Percentiles rank a stretch among this genome's conserved stretches.
Evolutionary conservation across 2,329 filamentous ascomycete species (phyloP).

Genomic region (Talaromyces sp.): DNA sequence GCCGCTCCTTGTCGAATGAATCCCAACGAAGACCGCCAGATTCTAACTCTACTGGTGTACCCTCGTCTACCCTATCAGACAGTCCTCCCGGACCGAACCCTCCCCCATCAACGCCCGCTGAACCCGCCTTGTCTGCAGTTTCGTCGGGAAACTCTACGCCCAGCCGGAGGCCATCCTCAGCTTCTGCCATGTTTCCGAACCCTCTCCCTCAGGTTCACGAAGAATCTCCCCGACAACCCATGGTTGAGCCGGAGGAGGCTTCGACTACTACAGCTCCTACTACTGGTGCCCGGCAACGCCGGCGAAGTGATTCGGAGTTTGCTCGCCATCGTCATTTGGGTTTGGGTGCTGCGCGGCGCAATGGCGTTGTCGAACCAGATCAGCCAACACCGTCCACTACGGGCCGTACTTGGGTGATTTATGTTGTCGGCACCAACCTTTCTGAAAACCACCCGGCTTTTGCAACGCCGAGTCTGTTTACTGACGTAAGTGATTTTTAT

Average conservation of each 20-base stretch:
- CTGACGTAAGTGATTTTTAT: slow-evolving; percentile 47
- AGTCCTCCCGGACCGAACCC: slow-evolving; percentile 54
- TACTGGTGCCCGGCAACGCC: slow-evolving; percentile 45
- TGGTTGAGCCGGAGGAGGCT: slow-evolving; percentile 36
- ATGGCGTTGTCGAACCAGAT: slow-evolving; percentile 59
- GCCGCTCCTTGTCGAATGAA: slow-evolving; percentile 19
- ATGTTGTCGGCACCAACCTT: slow-evolving; percentile 64
- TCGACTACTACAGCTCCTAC: slow-evolving; percentile 28
- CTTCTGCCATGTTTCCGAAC: slow-evolving; percentile 37
- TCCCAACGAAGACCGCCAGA: slow-evolving; percentile 24
- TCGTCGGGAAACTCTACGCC: slow-evolving; percentile 49
- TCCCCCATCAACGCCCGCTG: slow-evolving; percentile 59
- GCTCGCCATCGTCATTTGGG: slow-evolving; percentile 51
- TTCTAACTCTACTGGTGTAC: slow-evolving; percentile 16
- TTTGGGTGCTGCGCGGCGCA: slow-evolving; percentile 56
- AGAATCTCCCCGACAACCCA: slow-evolving; percentile 29
- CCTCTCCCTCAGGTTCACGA: slow-evolving; percentile 35
- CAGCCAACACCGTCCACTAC: slow-evolving; percentile 38
- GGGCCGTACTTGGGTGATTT: slow-evolving; percentile 65
- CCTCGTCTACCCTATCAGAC: slow-evolving; percentile 42
- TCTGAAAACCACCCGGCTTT: slow-evolving; percentile 66
- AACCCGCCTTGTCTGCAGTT: slow-evolving; percentile 49
- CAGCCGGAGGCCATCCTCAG: slow-evolving; percentile 41
- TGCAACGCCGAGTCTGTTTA: slow-evolving; percentile 64
- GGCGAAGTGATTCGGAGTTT: slow-evolving; percentile 55